phyloP scores from a whole-genome alignment of 2,329 filamentous ascomycete species.

The Clonostachys byssicola region DNA sequence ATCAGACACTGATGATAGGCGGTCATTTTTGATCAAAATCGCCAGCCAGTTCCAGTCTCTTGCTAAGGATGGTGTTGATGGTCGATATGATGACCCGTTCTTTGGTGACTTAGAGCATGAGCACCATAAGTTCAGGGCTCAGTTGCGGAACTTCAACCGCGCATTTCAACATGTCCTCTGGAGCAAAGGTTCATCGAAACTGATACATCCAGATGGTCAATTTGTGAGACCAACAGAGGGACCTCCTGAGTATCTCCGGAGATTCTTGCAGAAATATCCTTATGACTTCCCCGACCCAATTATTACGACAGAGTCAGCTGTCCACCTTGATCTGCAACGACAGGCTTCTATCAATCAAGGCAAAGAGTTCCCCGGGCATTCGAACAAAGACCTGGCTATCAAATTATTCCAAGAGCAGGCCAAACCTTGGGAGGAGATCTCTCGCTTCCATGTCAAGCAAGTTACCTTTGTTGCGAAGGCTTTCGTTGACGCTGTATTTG shows the following conservation, averaged over 20 bases:
- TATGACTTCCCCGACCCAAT: slow-evolving; percentile 22
- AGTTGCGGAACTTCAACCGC: slow-evolving; percentile 20
- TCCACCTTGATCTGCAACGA: slow-evolving; percentile 19
- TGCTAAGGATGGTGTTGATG: slow-evolving; percentile 17
- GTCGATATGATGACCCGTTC: slow-evolving; percentile 25
- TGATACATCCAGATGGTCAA: slow-evolving; percentile 4
- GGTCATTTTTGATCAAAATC: slow-evolving; percentile 25
- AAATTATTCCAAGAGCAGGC: slow-evolving; percentile 32
- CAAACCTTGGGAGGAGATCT: slow-evolving; percentile 29
- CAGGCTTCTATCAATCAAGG: slow-evolving; percentile 30
- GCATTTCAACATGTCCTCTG: slow-evolving; percentile 19
- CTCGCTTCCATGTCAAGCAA: slow-evolving; percentile 24
- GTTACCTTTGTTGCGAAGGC: slow-evolving; percentile 18
- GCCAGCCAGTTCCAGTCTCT: slow-evolving; percentile 26
- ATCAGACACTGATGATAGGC: slow-evolving; percentile 13
- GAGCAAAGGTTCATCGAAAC: slow-evolving; percentile 12
- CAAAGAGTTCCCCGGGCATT: slow-evolving; percentile 29
- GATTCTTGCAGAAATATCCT: slow-evolving; percentile 12
- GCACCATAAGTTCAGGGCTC: slow-evolving; percentile 18
- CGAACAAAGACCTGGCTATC: slow-evolving; percentile 27
- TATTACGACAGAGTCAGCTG: slow-evolving; percentile 4
- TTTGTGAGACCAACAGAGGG: not conserved
- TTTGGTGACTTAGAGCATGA: slow-evolving; percentile 19
- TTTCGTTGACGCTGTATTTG: slow-evolving; percentile 30
- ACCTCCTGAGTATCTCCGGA: slow-evolving; percentile 17